Evolutionary conservation across 129 eudicot genomes (phyloP).

Genomic region (Lactuca sativa): DNA sequence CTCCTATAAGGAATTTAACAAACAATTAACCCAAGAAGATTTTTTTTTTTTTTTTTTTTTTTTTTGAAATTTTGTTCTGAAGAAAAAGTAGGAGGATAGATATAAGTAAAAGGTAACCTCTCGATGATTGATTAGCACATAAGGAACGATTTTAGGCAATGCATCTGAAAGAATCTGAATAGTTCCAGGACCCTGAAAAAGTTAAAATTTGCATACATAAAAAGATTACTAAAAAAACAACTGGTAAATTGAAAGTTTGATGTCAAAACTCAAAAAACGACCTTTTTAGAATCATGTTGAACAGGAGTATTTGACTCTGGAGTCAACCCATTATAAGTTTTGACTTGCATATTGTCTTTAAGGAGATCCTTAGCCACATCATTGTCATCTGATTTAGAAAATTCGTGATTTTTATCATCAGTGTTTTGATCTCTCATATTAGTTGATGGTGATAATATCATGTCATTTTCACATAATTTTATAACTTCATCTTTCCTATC

Average conservation of each 20-base stretch:
- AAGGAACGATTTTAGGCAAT: constrained; percentile 95
- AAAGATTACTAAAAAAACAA: neutral
- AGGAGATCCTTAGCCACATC: constrained; percentile 28
- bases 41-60: too few species aligned
- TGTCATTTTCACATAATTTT: constrained; percentile 37
- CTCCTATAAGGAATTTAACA: constrained; percentile 56
- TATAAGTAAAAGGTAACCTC: constrained; percentile 55
- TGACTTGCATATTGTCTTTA: constrained; percentile 35
- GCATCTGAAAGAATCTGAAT: constrained; percentile 92
- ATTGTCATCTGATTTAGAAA: constrained; percentile 45
- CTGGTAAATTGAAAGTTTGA: neutral
- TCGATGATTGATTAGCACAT: constrained; percentile 91
- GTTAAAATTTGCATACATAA: constrained; percentile 18
- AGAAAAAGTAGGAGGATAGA: constrained; percentile 7
- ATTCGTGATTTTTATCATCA: constrained; percentile 30
- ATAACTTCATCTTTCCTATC: constrained; percentile 40
- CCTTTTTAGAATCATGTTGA: constrained; percentile 56
- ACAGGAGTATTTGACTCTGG: constrained; percentile 38
- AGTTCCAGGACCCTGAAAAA: constrained; percentile 77
- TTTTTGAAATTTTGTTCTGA: neutral
- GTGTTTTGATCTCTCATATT: constrained; percentile 17
- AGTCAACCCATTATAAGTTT: constrained; percentile 37
- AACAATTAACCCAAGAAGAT: constrained; percentile 4
- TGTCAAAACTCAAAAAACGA: constrained; percentile 39
- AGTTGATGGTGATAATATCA: constrained; percentile 31